Conservation (phyloP, 1,139 yeast genomes). For the Arxiozyma slooffiae region DNA sequence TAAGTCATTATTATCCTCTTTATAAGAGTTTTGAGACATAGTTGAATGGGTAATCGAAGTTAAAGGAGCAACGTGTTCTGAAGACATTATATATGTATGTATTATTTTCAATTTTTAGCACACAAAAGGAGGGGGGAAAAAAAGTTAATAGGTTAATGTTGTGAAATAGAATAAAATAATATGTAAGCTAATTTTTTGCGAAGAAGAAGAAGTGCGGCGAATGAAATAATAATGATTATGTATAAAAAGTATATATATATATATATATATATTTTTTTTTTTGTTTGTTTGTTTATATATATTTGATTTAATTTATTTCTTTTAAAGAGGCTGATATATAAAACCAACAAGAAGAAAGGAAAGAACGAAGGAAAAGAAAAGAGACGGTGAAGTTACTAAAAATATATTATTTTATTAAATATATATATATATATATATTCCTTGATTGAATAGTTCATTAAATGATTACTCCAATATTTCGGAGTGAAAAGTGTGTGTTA, state of each 20-base stretch:
- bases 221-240: not conserved
- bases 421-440: not conserved
- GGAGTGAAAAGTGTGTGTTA: too few relatives aligned
- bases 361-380: too few relatives aligned
- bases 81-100: not conserved
- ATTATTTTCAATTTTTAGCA: not conserved
- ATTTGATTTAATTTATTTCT: not conserved
- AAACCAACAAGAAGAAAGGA: too few relatives aligned
- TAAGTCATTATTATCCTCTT: not conserved
- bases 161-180: too few relatives aligned
- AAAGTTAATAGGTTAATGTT: too few relatives aligned
- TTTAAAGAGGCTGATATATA: too few relatives aligned
- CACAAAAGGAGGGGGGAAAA: too few relatives aligned
- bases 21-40: constrained; percentile 1
- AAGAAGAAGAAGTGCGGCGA: not conserved
- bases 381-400: too few relatives aligned
- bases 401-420: too few relatives aligned
- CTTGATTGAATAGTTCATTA: not conserved
- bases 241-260: not conserved
- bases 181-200: not conserved
- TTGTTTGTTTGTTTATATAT: not conserved
- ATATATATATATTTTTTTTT: too few relatives aligned
- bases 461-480: too few relatives aligned
- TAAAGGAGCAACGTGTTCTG: constrained; percentile 1
- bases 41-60: constrained; percentile 1